phyloP scores from a whole-genome alignment of 805 yeast species.

The Candida adriatica region DNA sequence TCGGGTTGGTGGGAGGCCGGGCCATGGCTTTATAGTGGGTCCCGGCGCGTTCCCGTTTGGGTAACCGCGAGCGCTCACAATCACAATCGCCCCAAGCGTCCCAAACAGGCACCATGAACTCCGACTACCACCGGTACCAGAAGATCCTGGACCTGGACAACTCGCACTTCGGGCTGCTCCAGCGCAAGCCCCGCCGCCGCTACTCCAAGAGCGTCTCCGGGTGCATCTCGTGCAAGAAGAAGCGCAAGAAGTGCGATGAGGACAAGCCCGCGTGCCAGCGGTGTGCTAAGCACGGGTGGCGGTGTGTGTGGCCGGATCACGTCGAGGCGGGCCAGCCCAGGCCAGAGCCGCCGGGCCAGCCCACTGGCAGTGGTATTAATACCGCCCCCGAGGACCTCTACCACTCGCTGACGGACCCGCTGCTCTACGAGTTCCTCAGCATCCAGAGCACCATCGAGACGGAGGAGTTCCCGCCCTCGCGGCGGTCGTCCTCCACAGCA shows the following conservation, averaged over 20 bases:
- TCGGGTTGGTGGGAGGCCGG: too few relatives aligned
- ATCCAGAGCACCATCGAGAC: conserved; percentile 14
- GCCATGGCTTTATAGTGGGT: too few relatives aligned
- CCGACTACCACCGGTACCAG: conserved; percentile 19
- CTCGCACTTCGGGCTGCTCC: conserved; percentile 3
- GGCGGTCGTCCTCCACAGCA: conserved; percentile 1
- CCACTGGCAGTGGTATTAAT: neutral
- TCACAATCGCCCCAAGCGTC: conserved; percentile 5
- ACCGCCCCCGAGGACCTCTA: neutral
- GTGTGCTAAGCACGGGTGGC: conserved; percentile 11
- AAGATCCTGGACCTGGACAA: conserved; percentile 15
- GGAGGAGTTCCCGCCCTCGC: conserved; percentile 1
- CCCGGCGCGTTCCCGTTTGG: too few relatives aligned
- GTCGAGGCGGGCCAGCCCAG: conserved; percentile 1
- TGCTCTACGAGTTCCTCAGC: conserved; percentile 18
- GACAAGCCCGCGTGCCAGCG: conserved; percentile 16
- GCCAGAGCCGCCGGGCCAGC: neutral
- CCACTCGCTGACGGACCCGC: conserved; percentile 1
- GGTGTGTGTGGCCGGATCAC: conserved; percentile 20
- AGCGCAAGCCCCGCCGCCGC: conserved; percentile 9
- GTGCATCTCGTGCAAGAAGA: conserved; percentile 17
- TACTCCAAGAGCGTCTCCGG: conserved; percentile 19
- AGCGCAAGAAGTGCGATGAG: conserved; percentile 23
- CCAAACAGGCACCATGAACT: conserved; percentile 4
- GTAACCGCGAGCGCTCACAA: conserved; percentile 7